Evolutionary conservation across 192 early-diverging fungal genomes (phyloP).

Genomic region (Coemansia sp.): DNA sequence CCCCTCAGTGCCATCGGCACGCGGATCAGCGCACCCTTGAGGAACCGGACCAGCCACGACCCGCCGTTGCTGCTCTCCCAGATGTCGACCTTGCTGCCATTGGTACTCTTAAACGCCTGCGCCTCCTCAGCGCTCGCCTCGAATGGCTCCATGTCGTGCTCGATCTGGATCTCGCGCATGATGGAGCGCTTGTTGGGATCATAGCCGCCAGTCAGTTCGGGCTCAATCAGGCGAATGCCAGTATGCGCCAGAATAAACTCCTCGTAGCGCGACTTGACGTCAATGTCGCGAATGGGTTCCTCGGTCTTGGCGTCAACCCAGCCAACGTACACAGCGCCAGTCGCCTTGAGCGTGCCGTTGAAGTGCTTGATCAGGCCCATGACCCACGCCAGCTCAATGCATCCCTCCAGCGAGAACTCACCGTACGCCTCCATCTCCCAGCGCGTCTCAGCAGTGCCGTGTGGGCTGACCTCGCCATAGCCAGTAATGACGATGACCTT

Average conservation of each 20-base stretch:
- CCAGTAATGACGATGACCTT: slow-evolving; percentile 87
- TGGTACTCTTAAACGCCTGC: slow-evolving; percentile 74
- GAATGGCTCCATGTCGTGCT: slow-evolving; percentile 82
- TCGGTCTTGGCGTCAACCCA: slow-evolving; percentile 85
- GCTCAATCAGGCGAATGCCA: slow-evolving; percentile 63
- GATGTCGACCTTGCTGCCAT: slow-evolving; percentile 74
- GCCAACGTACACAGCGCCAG: slow-evolving; percentile 49
- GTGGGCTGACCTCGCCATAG: slow-evolving; percentile 89
- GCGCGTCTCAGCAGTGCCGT: slow-evolving; percentile 84
- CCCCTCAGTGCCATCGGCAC: slow-evolving; percentile 87
- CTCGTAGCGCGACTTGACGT: slow-evolving; percentile 88
- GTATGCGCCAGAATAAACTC: slow-evolving; percentile 79
- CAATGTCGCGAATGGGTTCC: slow-evolving; percentile 79
- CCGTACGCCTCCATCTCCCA: slow-evolving; percentile 95
- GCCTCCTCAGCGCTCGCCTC: slow-evolving; percentile 88
- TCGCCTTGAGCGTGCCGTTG: slow-evolving; percentile 44
- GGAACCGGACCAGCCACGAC: slow-evolving; percentile 74
- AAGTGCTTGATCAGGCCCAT: slow-evolving; percentile 92
- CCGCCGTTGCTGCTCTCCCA: slow-evolving; percentile 52
- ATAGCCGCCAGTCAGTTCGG: slow-evolving; percentile 78
- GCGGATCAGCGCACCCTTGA: slow-evolving; percentile 84
- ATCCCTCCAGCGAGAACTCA: slow-evolving; percentile 52
- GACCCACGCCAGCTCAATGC: slow-evolving; percentile 96
- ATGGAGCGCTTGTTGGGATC: slow-evolving; percentile 81
- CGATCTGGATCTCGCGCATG: slow-evolving; percentile 83